Conservation (phyloP, 2,329 filamentous ascomycete genomes). For the Colletotrichum tofieldiae region DNA sequence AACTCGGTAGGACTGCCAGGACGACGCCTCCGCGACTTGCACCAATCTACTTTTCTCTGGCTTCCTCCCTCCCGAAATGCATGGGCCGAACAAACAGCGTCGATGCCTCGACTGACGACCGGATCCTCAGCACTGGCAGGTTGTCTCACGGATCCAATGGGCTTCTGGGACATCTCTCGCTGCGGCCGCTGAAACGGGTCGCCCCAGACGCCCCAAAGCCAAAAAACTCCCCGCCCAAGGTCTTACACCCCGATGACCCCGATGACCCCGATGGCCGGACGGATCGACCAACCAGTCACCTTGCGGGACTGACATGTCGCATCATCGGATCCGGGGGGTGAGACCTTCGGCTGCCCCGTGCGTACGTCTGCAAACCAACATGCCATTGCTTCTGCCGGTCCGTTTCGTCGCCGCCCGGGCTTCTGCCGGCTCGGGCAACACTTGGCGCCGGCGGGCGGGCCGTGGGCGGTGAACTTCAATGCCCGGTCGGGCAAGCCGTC, state of each 20-base stretch:
- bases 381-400: conserved; percentile 2
- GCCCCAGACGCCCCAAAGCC: conserved; percentile 16
- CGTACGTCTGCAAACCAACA: neutral
- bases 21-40: neutral
- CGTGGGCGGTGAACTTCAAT: neutral
- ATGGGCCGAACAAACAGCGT: neutral
- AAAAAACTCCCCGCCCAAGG: conserved; percentile 3
- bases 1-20: neutral
- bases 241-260: conserved; percentile 11
- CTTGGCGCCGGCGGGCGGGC: neutral
- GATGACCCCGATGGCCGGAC: conserved; percentile 27
- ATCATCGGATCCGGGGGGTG: conserved; percentile 32
- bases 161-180: neutral
- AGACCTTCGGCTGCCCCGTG: conserved; percentile 38
- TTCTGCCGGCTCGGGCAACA: conserved; percentile 20
- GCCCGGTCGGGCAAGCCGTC: conserved; percentile 13
- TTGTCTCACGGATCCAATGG: neutral
- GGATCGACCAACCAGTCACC: conserved; percentile 37
- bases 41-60: neutral
- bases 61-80: neutral
- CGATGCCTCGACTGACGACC: neutral
- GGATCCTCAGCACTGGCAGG: neutral
- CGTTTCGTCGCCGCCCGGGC: conserved; percentile 20
- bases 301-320: conserved; percentile 33
- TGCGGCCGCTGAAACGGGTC: conserved; percentile 26